Conservation (phyloP, 2,329 filamentous ascomycete genomes). For the Beauveria rudraprayagi region DNA sequence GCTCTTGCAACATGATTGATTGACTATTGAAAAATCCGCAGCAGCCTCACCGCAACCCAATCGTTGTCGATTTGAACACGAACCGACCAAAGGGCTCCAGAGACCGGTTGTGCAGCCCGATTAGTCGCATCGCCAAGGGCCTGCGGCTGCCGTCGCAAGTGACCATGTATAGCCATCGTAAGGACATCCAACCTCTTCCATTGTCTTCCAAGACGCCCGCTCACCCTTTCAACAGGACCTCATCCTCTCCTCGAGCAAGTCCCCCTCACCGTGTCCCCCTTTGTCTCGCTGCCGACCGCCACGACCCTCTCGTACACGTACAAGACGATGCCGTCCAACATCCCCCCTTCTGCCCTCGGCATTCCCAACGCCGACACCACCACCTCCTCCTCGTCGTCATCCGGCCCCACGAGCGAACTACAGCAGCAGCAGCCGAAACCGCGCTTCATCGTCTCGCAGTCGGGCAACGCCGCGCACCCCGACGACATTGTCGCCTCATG, state of each 20-base stretch:
- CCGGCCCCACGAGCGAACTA: too few species aligned
- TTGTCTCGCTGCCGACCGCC: slow-evolving; percentile 81
- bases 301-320: slow-evolving; percentile 94
- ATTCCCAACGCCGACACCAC: slow-evolving; percentile 25
- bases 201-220: background rate
- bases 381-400: background rate
- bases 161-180: slow-evolving; percentile 29
- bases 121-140: background rate
- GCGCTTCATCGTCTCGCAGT: slow-evolving; percentile 68
- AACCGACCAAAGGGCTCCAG: too few species aligned
- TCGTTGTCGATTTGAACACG: background rate
- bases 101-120: too few species aligned
- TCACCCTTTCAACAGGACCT: slow-evolving; percentile 38
- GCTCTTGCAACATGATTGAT: background rate
- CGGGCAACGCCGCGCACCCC: slow-evolving; percentile 77
- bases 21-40: background rate
- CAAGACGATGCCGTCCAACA: slow-evolving; percentile 77
- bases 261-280: slow-evolving; percentile 87
- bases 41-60: background rate
- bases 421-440: slow-evolving; percentile 35
- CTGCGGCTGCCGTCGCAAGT: background rate
- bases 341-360: slow-evolving; percentile 47
- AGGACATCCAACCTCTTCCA: slow-evolving; percentile 9
- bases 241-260: slow-evolving; percentile 89
- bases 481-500: slow-evolving; percentile 80